These are phyloP conservation scores for Citrus hindsii DNA, from an alignment of 345 rosid genomes.

Conservation along the genomic window DNA sequence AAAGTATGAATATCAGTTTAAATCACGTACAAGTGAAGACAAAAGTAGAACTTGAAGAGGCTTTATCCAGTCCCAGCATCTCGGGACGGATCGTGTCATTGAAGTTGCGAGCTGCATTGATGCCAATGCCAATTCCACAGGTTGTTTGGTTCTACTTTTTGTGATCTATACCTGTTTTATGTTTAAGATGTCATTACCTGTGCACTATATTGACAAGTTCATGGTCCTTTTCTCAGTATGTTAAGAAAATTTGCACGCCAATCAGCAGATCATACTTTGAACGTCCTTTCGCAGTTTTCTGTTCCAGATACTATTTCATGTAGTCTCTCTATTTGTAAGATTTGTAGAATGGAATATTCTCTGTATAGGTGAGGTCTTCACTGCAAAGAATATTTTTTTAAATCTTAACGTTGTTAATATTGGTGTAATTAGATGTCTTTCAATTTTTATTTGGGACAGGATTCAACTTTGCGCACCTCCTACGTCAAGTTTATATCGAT, in stretches of 20 bases:
- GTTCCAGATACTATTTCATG: slow-evolving; percentile 28
- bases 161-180: neutral
- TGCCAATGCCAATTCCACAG: slow-evolving; percentile 75
- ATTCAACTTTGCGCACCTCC: slow-evolving; percentile 67
- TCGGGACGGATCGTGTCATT: slow-evolving; percentile 57
- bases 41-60: slow-evolving; percentile 68
- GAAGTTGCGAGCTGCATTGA: slow-evolving; percentile 82
- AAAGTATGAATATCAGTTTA: slow-evolving; percentile 45
- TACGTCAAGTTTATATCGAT: slow-evolving; percentile 42
- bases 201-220: slow-evolving; percentile 31
- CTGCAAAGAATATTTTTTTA: neutral
- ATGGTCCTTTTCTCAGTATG: slow-evolving; percentile 41
- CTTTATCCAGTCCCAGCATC: slow-evolving; percentile 45
- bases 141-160: slow-evolving; percentile 31
- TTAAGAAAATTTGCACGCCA: slow-evolving; percentile 53
- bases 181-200: slow-evolving; percentile 2
- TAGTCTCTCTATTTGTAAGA: slow-evolving; percentile 34
- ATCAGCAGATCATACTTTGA: slow-evolving; percentile 54
- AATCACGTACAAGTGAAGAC: slow-evolving; percentile 67
- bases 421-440: slow-evolving; percentile 10
- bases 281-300: slow-evolving; percentile 39
- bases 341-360: slow-evolving; percentile 56
- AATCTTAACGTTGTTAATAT: neutral
- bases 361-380: slow-evolving; percentile 55
- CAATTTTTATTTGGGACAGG: slow-evolving; percentile 36